phyloP scores from a whole-genome alignment of 495 filamentous ascomycete species.

The Penicillium robsamsonii region DNA sequence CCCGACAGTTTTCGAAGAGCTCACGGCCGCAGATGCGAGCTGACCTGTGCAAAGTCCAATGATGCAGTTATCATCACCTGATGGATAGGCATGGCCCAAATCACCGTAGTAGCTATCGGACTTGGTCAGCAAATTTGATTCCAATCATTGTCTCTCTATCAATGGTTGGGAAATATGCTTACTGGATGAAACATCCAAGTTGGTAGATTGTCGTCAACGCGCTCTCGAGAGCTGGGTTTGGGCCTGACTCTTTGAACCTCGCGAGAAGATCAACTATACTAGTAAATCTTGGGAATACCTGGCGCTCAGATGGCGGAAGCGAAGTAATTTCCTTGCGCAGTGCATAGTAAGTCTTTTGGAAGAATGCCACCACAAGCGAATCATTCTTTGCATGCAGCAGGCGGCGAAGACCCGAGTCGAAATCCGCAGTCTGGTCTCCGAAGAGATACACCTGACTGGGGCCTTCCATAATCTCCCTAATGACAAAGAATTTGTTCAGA shows the following conservation, averaged over 20 bases:
- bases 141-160: neutral
- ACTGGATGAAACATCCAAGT: slow-evolving; percentile 75
- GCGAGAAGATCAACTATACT: slow-evolving; percentile 70
- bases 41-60: slow-evolving; percentile 66
- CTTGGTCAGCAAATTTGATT: slow-evolving; percentile 7
- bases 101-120: slow-evolving; percentile 46
- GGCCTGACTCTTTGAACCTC: slow-evolving; percentile 55
- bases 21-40: slow-evolving; percentile 69
- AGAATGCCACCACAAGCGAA: slow-evolving; percentile 61
- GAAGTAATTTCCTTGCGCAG: slow-evolving; percentile 62
- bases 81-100: slow-evolving; percentile 49
- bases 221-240: slow-evolving; percentile 63
- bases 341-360: slow-evolving; percentile 59
- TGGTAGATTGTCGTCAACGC: slow-evolving; percentile 69
- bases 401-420: slow-evolving; percentile 63
- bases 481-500: slow-evolving; percentile 14
- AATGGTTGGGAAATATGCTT: slow-evolving; percentile 28
- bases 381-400: slow-evolving; percentile 63
- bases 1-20: slow-evolving; percentile 63
- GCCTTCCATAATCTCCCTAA: slow-evolving; percentile 32
- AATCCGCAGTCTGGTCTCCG: slow-evolving; percentile 78
- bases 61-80: slow-evolving; percentile 45
- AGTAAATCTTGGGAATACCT: slow-evolving; percentile 64
- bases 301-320: slow-evolving; percentile 58
- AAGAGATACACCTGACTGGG: slow-evolving; percentile 53